Conservation (phyloP, 345 rosid genomes). For the Syzygium aqueum region DNA sequence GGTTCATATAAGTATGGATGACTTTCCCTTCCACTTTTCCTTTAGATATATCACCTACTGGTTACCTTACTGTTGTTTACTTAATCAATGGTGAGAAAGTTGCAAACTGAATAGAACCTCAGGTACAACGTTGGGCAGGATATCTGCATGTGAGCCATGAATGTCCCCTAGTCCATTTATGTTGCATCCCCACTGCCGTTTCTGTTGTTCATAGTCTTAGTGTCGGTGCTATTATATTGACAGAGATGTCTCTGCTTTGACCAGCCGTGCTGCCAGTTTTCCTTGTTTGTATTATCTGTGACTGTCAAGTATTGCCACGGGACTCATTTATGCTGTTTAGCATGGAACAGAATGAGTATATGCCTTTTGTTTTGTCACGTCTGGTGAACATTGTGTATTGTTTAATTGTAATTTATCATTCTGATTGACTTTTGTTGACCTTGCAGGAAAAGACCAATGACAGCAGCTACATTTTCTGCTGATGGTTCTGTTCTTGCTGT, state of each 20-base stretch:
- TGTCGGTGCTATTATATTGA: not conserved
- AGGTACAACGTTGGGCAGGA: not conserved
- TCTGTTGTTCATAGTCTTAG: not conserved
- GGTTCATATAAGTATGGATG: constrained; percentile 78
- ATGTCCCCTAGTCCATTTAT: not conserved
- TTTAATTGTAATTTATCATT: not conserved
- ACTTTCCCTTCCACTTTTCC: not conserved
- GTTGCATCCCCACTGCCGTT: not conserved
- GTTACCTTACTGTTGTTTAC: not conserved
- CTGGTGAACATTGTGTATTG: not conserved
- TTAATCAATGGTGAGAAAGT: not conserved
- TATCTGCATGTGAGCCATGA: not conserved
- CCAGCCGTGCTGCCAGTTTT: not conserved
- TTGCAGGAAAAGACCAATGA: constrained; percentile 77
- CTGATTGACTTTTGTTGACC: constrained; percentile 3
- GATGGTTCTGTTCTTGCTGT: constrained; percentile 98
- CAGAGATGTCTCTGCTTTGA: not conserved
- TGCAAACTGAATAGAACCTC: not conserved
- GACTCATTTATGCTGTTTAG: not conserved
- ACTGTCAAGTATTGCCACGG: not conserved
- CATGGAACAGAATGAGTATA: not conserved
- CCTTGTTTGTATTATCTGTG: not conserved
- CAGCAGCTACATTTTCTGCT: constrained; percentile 86
- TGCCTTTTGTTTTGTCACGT: not conserved
- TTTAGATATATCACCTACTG: not conserved